Evolutionary conservation across 2,329 filamentous ascomycete species (phyloP).

Genomic region (Teratosphaeria epicoccoides): DNA sequence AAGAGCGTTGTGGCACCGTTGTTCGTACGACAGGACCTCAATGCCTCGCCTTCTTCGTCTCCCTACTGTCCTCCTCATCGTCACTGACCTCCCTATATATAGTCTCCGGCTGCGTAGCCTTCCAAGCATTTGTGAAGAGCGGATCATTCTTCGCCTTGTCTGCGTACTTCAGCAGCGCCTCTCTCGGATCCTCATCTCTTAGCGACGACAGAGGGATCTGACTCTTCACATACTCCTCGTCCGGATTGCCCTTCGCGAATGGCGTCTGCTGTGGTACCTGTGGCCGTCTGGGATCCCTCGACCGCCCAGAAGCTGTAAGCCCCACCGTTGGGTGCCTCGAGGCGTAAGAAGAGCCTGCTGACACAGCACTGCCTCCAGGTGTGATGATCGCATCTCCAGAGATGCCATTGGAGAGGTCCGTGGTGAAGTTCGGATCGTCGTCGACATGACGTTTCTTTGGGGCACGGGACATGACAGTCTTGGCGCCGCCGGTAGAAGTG

Average conservation of each 20-base stretch:
- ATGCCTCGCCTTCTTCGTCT: conserved; percentile 4
- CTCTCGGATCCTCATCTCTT: conserved; percentile 91
- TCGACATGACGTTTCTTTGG: conserved; percentile 94
- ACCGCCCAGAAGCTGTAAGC: conserved; percentile 65
- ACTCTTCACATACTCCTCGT: conserved; percentile 78
- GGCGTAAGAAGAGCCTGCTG: conserved; percentile 37
- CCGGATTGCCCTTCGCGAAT: conserved; percentile 80
- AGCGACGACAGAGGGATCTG: conserved; percentile 84
- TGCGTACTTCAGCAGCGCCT: conserved; percentile 89
- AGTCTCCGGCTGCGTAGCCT: conserved; percentile 79
- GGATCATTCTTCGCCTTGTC: conserved; percentile 87
- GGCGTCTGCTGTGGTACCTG: conserved; percentile 76
- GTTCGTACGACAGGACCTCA: no score
- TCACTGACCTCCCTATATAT: conserved; percentile 86
- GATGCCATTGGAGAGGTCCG: conserved; percentile 68
- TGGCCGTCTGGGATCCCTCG: conserved; percentile 71
- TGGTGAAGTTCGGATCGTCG: conserved; percentile 79
- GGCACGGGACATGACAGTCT: conserved; percentile 81
- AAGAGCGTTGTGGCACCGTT: no score
- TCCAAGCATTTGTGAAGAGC: conserved; percentile 89
- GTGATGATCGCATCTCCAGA: conserved; percentile 72
- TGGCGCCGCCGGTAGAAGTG: conserved; percentile 71
- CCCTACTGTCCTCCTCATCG: conserved; percentile 62
- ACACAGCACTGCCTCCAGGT: conserved; percentile 30
- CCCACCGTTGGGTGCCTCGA: conserved; percentile 59